Evolutionary conservation across 345 rosid genomes (phyloP), one percentile per base, ranked within the genome.

Genomic region (Rhizophora mangle): DNA sequence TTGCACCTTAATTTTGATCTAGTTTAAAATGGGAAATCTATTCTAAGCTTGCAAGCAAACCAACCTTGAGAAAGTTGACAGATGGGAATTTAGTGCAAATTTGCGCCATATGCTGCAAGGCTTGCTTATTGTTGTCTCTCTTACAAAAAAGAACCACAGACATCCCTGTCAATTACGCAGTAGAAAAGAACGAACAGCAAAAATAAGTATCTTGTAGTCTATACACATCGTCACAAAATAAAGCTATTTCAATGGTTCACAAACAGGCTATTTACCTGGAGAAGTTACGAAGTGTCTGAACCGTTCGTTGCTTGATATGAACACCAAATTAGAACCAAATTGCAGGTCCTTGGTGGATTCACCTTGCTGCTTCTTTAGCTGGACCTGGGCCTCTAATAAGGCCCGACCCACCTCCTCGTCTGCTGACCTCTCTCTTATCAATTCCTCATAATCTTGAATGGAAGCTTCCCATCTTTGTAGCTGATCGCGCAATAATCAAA

Each of bases 401-500:
- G 83, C 88, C 58, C 76, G 74, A 10, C 32, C 65, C 60, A 92
- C 87, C 61, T 88, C 91, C 59, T 92, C 96, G 72, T 92, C 88
- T 1, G 85, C 96, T 5, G 96, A 91, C 4, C 79, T 69, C 60
- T 85, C 89, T 67, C 61, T 82, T 46, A 39, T 77, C 83, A 92
- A 72, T 37, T 79, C 72, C 76, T 88, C 96, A 13, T 88, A 95
- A 74, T 95, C 99, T 65, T 81, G 83, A 22, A 84, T 73, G 6
- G 88, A 82, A 49, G 88, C 71, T 63, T 88, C 96, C 96, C 92
- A 92, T 63, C 82, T 86, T 60, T 79, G 81, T 63, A 92, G 71
- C 98, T 94, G 29, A 18, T 22, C 22, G 32, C 21, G 27, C 59
- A 22, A 37, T 59, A 49, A 47, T 11, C 22, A 57, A 22, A 62